A percentile compares a stretch with the other conserved stretches of the same genome.
These are phyloP conservation scores for Bolboschoenoplectus hybrid DNA, from an alignment of 202 grass and related monocot genomes.

Conservation along the genomic window DNA sequence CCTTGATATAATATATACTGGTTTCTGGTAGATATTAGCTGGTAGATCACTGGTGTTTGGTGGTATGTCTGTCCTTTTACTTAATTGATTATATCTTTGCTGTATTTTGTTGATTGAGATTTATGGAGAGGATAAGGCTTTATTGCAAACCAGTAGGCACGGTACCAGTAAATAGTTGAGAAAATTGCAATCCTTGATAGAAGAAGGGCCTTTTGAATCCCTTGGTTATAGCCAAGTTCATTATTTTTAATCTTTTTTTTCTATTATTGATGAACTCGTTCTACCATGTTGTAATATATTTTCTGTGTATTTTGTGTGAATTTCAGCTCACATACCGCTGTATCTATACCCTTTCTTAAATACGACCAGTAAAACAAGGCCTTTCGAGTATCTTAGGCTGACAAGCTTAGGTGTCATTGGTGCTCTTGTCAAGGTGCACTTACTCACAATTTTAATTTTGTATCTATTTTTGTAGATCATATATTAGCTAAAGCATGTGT, in stretches of 20 bases:
- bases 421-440: conserved; percentile 91
- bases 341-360: conserved; percentile 93
- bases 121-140: neutral
- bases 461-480: neutral
- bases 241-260: conserved; percentile 36
- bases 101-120: neutral
- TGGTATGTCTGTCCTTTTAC: neutral
- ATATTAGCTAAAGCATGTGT: neutral
- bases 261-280: conserved; percentile 33
- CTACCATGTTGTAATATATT: neutral
- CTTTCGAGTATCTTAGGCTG: conserved; percentile 82
- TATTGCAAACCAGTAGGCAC: neutral
- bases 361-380: conserved; percentile 71
- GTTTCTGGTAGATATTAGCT: neutral
- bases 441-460: neutral
- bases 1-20: neutral
- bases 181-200: neutral
- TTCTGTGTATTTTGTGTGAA: conserved; percentile 14
- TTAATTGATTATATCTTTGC: neutral
- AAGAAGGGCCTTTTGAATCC: neutral
- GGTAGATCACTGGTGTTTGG: neutral
- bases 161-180: neutral
- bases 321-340: conserved; percentile 78
- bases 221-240: conserved; percentile 1
- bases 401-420: conserved; percentile 95